Evolutionary conservation across 1,139 yeast species (phyloP), one percentile per base, ranked within the genome.

Genomic region (Sugiyamaella paludigena): DNA sequence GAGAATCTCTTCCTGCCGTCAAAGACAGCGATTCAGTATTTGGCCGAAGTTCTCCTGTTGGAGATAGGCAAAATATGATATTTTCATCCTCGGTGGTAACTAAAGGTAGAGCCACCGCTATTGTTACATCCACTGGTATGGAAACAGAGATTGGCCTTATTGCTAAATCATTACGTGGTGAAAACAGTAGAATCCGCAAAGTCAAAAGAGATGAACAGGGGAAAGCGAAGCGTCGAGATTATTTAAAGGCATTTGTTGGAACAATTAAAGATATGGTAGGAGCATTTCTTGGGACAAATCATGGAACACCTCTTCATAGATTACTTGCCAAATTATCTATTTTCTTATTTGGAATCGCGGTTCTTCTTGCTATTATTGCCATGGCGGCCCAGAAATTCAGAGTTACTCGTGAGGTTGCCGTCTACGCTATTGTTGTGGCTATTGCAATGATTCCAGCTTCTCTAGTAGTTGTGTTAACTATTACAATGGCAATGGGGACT

Each of bases 401-500:
- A 34, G 92, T 85, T 30, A 78, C 77, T 54, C 76, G 73, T 48
- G 85, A 84, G 57, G 92, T 86, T 32, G 92, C 91, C 19, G 82
- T 85, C 48, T 86, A 86, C 63, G 94, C 95, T 12, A 83, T 86
- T 60, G 85, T 89, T 67, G 87, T 83, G 46, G 92, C 92, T 1
- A 73, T 85, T 43, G 81, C 92, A 2, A 84, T 85, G 92, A 85
- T 85, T 60, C 95, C 94, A 2, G 85, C 91, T 2, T 82, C 91
- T 0, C 74, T 86, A 58, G 83, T 85, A 51, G 94, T 85, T 36
- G 94, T 86, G 16, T 76, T 86, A 53, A 85, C 94, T 12, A 85
- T 86, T 54, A 85, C 94, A 4, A 85, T 86, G 92, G 91, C 94
- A 7, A 84, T 84, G 53, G 94, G 94, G 24, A 86, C 94, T 34